Evolutionary conservation across 176 grass and related monocot genomes (phyloP), one percentile per base, ranked within the genome.

Genomic region (Cymbopogon citratus): DNA sequence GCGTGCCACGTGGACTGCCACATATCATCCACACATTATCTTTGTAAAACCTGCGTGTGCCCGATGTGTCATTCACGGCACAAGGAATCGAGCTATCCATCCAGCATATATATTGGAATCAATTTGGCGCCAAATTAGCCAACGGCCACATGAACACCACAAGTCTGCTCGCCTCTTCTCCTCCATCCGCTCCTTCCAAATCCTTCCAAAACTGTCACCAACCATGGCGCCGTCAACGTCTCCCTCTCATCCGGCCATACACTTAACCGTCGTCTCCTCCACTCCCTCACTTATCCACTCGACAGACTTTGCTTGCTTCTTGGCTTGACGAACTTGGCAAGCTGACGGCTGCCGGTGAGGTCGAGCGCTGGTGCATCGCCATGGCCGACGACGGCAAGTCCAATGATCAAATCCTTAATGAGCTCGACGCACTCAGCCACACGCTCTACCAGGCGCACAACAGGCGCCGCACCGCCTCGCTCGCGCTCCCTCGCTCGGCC

Each of bases 381-480:
- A 99, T 99, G 96, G 87, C 91, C 1, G 87, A 89, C 12, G 65
- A 66, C 27, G 62, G 56, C 45, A 82, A 85, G 48, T 63, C 86
- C 79, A 87, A 81, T 40, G 83, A 88, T 27, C 90, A 88, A 57
- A 84, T 91, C 59, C 93, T 99, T 69, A 91, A 66, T 2, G 96
- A 95, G 64, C 96, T 99, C 19, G 96, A 99, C 86, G 80, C 87
- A 28, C 88, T 99, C 56, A 99, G 88, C 63, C 91, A 89, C 85
- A 86, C 91, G n/a, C 78, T 99, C 11, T 99, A 90, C 89, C 92
- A 99, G 84, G 51, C 91, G 54, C 92, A 93, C 80, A 90, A 43
- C 35, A 84, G 86, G 44, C 93, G 96, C 57, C 88, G 96, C 34
- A 85, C 85, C 7, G 80, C 85, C 8, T 99, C 96, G 13, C 87